Evolutionary conservation across 1,284 basidiomycete species (phyloP).

Genomic region (Meira miltonrushii): DNA sequence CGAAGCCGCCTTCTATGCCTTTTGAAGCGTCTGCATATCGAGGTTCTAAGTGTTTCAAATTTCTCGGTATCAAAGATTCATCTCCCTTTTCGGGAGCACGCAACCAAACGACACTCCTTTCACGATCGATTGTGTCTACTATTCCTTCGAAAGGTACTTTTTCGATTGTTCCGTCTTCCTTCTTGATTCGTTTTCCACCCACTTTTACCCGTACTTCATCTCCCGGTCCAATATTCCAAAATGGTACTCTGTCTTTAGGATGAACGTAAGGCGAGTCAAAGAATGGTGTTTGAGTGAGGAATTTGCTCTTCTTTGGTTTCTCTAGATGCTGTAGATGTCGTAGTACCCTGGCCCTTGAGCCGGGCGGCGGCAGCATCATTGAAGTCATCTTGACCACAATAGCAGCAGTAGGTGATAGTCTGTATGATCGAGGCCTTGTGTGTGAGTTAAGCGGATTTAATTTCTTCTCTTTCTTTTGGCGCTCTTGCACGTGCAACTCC

Average conservation of each 20-base stretch:
- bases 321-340: background rate
- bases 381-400: background rate
- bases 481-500: no score
- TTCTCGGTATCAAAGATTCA: constrained; percentile 27
- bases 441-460: no score
- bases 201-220: constrained; percentile 51
- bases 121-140: constrained; percentile 40
- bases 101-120: constrained; percentile 45
- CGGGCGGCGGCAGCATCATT: background rate
- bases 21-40: constrained; percentile 40
- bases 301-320: background rate
- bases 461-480: no score
- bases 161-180: constrained; percentile 23
- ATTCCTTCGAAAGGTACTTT: constrained; percentile 45
- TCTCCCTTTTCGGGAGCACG: constrained; percentile 34
- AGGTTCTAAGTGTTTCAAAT: constrained; percentile 38
- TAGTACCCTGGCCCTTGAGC: background rate
- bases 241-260: constrained; percentile 53
- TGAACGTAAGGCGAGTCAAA: constrained; percentile 26
- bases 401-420: no score
- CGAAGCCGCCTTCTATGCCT: constrained; percentile 24
- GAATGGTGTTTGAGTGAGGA: background rate
- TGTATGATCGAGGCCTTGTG: no score
- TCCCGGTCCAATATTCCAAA: constrained; percentile 54
- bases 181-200: constrained; percentile 31